These are phyloP conservation scores for Exophiala alcalophila DNA, from an alignment of 2,329 filamentous ascomycete species.

Conservation along the genomic window DNA sequence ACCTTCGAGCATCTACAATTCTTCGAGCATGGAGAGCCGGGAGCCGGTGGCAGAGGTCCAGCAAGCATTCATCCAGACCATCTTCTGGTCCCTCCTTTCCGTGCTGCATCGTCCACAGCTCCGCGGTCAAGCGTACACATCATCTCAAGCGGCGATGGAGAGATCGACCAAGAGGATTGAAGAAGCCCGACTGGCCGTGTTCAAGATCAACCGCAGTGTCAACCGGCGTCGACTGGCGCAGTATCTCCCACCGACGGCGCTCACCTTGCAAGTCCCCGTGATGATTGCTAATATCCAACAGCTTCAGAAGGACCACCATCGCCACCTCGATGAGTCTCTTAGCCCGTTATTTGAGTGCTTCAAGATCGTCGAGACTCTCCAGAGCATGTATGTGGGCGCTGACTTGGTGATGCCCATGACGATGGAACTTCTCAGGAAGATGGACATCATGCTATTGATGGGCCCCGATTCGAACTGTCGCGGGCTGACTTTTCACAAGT, in stretches of 20 bases:
- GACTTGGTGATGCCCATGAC: conserved; percentile 3
- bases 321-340: neutral
- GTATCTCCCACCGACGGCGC: conserved; percentile 1
- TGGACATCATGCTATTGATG: no score
- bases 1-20: conserved; percentile 1
- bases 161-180: neutral
- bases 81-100: neutral
- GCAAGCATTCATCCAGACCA: conserved; percentile 2
- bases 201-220: neutral
- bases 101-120: conserved; percentile 6
- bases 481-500: no score
- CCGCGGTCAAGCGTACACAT: neutral
- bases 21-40: neutral
- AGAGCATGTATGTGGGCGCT: conserved; percentile 3
- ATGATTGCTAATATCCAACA: conserved; percentile 4
- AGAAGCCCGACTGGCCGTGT: conserved; percentile 1
- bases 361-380: conserved; percentile 4
- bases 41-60: neutral
- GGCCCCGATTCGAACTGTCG: no score
- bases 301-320: neutral
- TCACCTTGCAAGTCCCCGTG: neutral
- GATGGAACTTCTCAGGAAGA: no score
- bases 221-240: neutral
- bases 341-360: conserved; percentile 6
- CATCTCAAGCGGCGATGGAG: neutral